Evolutionary conservation across 2,329 filamentous ascomycete species (phyloP).

Genomic region (Lachnellula occidentalis): DNA sequence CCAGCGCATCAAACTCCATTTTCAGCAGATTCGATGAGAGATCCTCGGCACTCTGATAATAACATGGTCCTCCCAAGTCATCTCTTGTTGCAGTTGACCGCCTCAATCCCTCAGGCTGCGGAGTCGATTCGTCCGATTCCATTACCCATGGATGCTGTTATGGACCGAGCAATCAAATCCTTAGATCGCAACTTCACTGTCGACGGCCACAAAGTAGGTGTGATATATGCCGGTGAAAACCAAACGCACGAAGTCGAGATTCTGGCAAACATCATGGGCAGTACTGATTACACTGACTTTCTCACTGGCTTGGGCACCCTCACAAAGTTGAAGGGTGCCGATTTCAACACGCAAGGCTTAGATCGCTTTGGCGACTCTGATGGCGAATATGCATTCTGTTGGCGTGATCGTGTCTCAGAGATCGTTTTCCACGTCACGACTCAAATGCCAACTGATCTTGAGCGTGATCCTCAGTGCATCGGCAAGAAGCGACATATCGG

Average conservation of each 20-base stretch:
- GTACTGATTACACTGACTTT: conserved; percentile 82
- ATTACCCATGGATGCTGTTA: conserved; percentile 56
- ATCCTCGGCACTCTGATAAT: conserved; percentile 46
- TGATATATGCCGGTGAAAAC: conserved; percentile 86
- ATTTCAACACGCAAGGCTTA: conserved; percentile 88
- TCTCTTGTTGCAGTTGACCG: conserved; percentile 63
- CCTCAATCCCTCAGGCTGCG: conserved; percentile 52
- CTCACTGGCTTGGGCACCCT: conserved; percentile 76
- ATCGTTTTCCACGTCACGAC: conserved; percentile 94
- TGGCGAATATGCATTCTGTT: conserved; percentile 84
- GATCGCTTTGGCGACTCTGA: conserved; percentile 74
- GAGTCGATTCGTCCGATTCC: conserved; percentile 64
- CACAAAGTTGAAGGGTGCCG: conserved; percentile 73
- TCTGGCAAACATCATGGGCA: conserved; percentile 79
- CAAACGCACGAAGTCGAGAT: conserved; percentile 82
- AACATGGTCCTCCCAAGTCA: conserved; percentile 68
- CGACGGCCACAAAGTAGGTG: conserved; percentile 91
- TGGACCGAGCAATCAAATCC: conserved; percentile 61
- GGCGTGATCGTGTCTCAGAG: conserved; percentile 91
- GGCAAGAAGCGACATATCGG: conserved; percentile 93
- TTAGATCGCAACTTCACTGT: conserved; percentile 88
- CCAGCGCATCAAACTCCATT: conserved; percentile 51
- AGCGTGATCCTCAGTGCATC: conserved; percentile 68
- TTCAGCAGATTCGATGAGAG: conserved; percentile 43
- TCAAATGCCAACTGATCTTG: conserved; percentile 88